Base-by-base conservation (phyloP, 2,329 filamentous ascomycete genomes). In the Aureobasidium vineae region DNA sequence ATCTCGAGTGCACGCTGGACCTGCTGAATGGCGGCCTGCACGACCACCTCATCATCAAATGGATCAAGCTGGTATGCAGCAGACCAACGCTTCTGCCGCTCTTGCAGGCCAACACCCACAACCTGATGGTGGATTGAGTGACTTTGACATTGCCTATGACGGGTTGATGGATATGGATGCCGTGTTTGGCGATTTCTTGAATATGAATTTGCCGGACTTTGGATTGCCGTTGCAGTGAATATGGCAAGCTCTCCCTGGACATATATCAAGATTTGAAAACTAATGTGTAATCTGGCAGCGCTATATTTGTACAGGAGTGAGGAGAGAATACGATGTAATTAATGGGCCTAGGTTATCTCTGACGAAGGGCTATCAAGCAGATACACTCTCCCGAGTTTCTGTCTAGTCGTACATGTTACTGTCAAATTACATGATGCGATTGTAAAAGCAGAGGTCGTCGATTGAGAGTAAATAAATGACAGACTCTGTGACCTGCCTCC, bases 91-190 rank as follows among this genome's bases (percentile, higher is more conserved):
- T n/a, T 23, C 54, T 33, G 23, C 40, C 8, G 11, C 16, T n/a
- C 21, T 38, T 1, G 15, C 7, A 8, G 60, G 33, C 13, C 45
- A 52, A 13, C 49, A 45, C 13, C 11, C 21, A 36, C 49, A 33
- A 1, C 23, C 21, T n/a, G 61, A 53, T 23, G 49, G 49, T 26
- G 57, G 38, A 1, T 23, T 52, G 47, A 63, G 45, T 21, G 59
- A 47, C 19, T 63, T 63, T 41, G 45, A 52, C 10, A 63, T 63
- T 41, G 59, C 60, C 1, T 61, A 61, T 23, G 63, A 66, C 21
- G 65, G 65, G 11, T 67, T 69, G 52, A 60, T 63, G 33, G 66
- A 67, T 23, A 69, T 69, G 66, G 68, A 69, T 26, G 60, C 67
- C 13, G 63, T 67, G 50, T 69, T 69, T 65, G 68, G 63, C 21